Base-by-base conservation (phyloP, 2,329 filamentous ascomycete species). In the Verticillium klebahnii region DNA sequence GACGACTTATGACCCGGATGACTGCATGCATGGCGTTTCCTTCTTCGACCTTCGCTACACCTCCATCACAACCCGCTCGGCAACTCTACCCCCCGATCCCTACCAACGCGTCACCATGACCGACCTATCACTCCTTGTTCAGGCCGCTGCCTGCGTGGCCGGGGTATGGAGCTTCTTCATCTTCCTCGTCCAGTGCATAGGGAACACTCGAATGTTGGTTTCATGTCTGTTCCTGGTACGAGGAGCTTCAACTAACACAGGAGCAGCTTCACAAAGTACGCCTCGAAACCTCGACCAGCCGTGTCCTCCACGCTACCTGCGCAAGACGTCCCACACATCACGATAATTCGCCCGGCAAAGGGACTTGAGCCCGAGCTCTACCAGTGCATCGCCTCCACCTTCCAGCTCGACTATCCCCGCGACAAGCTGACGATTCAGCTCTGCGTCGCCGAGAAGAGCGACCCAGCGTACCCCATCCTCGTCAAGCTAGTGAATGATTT, bases 271-370 rank as follows among this genome's bases (percentile, higher is more conserved):
- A 80, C 79, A 52, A 73, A 81, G 68, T 86, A 84, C 71, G 84
- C 84, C 0, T 75, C 73, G 1, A 77, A 75, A 3, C 82, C 82
- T 2, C 70, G 72, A n/a, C 74, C 78, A 6, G 78, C 85, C 5
- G 71, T 83, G 17, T 86, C 85, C 3, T 76, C 85, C 1, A 74
- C 73, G 0, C 75, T 88, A 1, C 74, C 76, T 4, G 70, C 77
- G 50, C 73, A 83, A 66, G 77, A 87, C 45, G 80, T 92, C 3
- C 94, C 93, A 17, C 88, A 92, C 77, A 84, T 99, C 69, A 98
- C 95, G 36, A 84, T 97, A 64, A 93, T 99, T 67, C 90, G 95
- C 2, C 96, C 95, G 0, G 89, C 97, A 66, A 98, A 97, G 77
- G 95, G 93, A 64, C 82, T 96, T 61, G 95, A 98, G 73, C 91